A percentile compares a stretch with the other conserved stretches of the same genome.
Evolutionary conservation across 257 asterid species (phyloP).

Genomic region (Rauvolfia tetraphylla): DNA sequence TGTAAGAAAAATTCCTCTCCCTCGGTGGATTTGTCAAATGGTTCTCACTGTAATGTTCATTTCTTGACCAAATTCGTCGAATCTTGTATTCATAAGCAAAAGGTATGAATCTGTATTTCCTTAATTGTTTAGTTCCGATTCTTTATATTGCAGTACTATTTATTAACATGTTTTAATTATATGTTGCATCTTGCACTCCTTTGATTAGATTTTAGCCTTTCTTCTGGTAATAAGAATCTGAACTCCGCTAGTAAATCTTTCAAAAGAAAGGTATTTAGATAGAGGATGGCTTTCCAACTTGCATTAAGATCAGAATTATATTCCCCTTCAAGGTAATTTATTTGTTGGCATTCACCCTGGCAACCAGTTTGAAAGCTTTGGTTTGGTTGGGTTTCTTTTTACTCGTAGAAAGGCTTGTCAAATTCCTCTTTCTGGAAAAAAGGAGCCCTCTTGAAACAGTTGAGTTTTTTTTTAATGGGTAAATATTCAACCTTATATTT

Average conservation of each 20-base stretch:
- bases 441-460: not conserved
- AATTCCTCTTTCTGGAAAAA: not conserved
- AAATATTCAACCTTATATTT: too few species aligned
- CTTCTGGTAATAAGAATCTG: not conserved
- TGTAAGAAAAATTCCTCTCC: slow-evolving; percentile 20
- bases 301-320: not conserved
- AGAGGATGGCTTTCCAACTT: not conserved
- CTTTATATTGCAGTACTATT: not conserved
- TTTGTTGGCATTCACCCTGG: too few species aligned
- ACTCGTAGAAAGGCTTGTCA: not conserved
- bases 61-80: slow-evolving; percentile 29
- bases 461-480: too few species aligned
- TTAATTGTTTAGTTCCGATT: not conserved
- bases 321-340: not conserved
- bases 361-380: not conserved
- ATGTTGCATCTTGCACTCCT: too few species aligned
- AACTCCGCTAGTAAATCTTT: not conserved
- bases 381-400: not conserved
- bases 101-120: slow-evolving; percentile 32
- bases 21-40: slow-evolving; percentile 33
- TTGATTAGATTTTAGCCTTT: too few species aligned
- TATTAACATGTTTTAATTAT: too few species aligned
- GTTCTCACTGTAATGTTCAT: slow-evolving; percentile 33
- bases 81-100: slow-evolving; percentile 28
- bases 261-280: too few species aligned